phyloP scores from a whole-genome alignment of 352 stramenopile species.

The Globisporangium echinulatum region DNA sequence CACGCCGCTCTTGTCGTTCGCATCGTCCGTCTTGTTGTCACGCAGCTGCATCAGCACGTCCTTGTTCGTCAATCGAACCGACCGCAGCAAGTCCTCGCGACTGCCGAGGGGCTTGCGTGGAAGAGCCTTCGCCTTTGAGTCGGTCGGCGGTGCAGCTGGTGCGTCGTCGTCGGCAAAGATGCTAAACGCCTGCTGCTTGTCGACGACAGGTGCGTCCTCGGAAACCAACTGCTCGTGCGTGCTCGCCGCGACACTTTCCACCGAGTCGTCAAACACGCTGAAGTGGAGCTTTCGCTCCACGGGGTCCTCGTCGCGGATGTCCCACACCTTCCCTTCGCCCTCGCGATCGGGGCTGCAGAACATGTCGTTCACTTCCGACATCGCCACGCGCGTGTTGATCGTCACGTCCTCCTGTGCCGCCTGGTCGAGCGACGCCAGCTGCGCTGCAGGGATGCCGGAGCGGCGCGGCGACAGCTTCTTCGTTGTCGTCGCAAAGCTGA shows the following conservation, averaged over 20 bases:
- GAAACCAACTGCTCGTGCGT: conserved; percentile 40
- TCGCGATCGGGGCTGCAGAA: conserved; percentile 73
- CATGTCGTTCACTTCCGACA: conserved; percentile 84
- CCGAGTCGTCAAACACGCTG: conserved; percentile 75
- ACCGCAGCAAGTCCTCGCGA: conserved; percentile 59
- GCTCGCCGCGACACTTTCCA: conserved; percentile 53
- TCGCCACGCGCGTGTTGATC: conserved; percentile 79
- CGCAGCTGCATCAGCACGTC: conserved; percentile 62
- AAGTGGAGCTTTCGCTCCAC: conserved; percentile 82
- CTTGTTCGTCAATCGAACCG: conserved; percentile 66
- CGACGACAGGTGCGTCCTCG: conserved; percentile 32
- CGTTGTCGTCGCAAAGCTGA: conserved; percentile 16
- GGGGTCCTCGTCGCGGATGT: conserved; percentile 53
- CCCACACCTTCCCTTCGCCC: conserved; percentile 28
- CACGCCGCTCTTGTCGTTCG: not conserved
- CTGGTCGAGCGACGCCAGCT: conserved; percentile 17
- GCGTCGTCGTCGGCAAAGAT: conserved; percentile 38
- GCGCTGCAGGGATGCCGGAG: conserved; percentile 7
- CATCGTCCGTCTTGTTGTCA: conserved; percentile 10
- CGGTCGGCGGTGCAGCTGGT: conserved; percentile 15
- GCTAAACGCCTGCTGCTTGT: conserved; percentile 37
- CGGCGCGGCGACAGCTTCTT: conserved; percentile 13
- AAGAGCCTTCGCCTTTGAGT: conserved; percentile 24
- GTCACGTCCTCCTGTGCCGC: conserved; percentile 80
- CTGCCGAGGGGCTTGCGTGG: conserved; percentile 56